A percentile compares a stretch with the other conserved stretches of the same genome.
Conservation (phyloP, 2,329 filamentous ascomycete genomes). For the Epichloe glyceriae region DNA sequence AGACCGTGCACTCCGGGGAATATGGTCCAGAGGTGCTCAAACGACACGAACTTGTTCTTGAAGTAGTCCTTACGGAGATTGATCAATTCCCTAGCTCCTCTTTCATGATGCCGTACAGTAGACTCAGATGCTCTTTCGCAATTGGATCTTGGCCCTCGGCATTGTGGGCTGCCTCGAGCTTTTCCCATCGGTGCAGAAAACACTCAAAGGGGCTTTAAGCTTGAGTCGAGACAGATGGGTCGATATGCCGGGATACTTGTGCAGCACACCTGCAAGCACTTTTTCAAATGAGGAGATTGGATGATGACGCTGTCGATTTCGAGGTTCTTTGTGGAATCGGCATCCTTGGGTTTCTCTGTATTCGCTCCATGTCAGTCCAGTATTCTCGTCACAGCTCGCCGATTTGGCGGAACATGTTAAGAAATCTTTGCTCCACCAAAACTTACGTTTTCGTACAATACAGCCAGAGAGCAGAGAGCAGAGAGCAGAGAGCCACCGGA, state of each 20-base stretch:
- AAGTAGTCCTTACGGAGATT: constrained; percentile 37
- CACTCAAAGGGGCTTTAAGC: constrained; percentile 49
- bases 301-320: constrained; percentile 49
- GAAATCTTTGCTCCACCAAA: no score
- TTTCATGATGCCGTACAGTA: constrained; percentile 34
- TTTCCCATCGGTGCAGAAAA: constrained; percentile 52
- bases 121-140: constrained; percentile 31
- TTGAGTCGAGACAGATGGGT: constrained; percentile 46
- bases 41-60: constrained; percentile 39
- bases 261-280: constrained; percentile 39
- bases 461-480: background rate
- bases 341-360: constrained; percentile 31
- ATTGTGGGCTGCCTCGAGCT: constrained; percentile 28
- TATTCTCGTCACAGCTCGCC: background rate
- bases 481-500: background rate
- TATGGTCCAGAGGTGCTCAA: constrained; percentile 39
- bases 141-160: constrained; percentile 26
- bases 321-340: constrained; percentile 46
- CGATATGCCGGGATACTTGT: constrained; percentile 47
- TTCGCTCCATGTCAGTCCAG: no score
- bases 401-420: no score
- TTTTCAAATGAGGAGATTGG: constrained; percentile 49
- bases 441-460: constrained; percentile 38
- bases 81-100: constrained; percentile 39
- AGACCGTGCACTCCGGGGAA: constrained; percentile 33